Conservation (phyloP, 768 basidiomycete species). For the Termitomyces titanicus region DNA sequence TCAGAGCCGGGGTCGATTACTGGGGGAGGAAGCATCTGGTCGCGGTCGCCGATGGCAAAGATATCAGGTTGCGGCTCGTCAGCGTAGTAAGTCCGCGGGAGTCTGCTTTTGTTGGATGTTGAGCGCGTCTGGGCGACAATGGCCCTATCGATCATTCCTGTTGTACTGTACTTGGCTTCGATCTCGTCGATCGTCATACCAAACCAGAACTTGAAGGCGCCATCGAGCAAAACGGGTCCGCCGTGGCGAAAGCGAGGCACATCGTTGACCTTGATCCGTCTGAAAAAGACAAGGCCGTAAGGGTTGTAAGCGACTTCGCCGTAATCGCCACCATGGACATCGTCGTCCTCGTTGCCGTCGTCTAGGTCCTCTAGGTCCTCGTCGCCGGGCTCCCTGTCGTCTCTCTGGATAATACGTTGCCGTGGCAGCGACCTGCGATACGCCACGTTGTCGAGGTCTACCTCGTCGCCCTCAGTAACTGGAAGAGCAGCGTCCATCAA, state of each 20-base stretch:
- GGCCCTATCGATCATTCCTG: not conserved
- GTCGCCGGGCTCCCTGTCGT: not conserved
- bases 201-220: conserved; percentile 2
- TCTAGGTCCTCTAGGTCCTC: not conserved
- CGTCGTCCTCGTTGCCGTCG: not conserved
- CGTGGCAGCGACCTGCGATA: not conserved
- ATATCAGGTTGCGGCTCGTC: not conserved
- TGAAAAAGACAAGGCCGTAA: not conserved
- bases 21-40: not conserved
- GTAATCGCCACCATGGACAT: too few relatives aligned
- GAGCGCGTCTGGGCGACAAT: not conserved
- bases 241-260: not conserved
- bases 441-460: not conserved
- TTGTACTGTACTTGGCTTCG: not conserved
- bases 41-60: not conserved
- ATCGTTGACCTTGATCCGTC: not conserved
- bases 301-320: not conserved
- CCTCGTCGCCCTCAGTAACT: not conserved
- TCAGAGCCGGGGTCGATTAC: not conserved
- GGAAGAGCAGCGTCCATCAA: not conserved
- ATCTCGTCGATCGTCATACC: not conserved
- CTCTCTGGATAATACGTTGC: not conserved
- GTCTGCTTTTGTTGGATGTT: not conserved
- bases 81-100: not conserved
- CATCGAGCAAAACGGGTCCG: not conserved